phyloP scores from a whole-genome alignment of 129 eudicot species.

The carrot (Daucus carota) region DH1_v3.0 NC_030381.2:20433501-20434000 shows the following conservation, averaged over 20 bases:
- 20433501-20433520: conserved; percentile 14
- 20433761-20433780: conserved; percentile 44
- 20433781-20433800: conserved; percentile 19
- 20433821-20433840: conserved; percentile 25
- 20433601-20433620: conserved; percentile 18
- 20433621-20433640: conserved; percentile 36
- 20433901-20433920: conserved; percentile 46
- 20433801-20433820: not conserved
- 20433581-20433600: not conserved
- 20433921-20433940: conserved; percentile 23
- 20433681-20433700: conserved; percentile 23
- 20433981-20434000: conserved; percentile 38
- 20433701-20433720: conserved; percentile 79
- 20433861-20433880: conserved; percentile 43
- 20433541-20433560: conserved; percentile 23
- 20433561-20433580: not conserved
- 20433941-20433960: conserved; percentile 46
- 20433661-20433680: conserved; percentile 13
- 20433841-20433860: conserved; percentile 47
- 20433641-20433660: conserved; percentile 34
- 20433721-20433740: conserved; percentile 39
- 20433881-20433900: conserved; percentile 60
- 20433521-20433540: conserved; percentile 42
- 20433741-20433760: conserved; percentile 50
- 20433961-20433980: conserved; percentile 78